These are phyloP conservation scores for Phyllostachys edulis DNA, from an alignment of 176 grass and related monocot species.

Conservation along the genomic window DNA sequence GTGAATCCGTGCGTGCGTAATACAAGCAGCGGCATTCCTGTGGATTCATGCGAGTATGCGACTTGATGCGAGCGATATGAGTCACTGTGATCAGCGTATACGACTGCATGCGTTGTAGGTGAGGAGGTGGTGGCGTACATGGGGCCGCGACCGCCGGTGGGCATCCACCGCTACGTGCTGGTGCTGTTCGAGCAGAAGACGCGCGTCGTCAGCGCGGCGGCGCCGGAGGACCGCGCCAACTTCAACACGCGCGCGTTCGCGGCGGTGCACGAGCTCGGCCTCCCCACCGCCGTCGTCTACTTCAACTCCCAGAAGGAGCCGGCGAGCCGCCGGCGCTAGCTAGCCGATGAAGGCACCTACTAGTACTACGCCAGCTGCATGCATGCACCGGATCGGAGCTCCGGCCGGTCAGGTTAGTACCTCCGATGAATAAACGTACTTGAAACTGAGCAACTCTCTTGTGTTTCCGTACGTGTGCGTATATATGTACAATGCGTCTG, in stretches of 20 bases:
- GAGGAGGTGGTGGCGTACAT: conserved; percentile 66
- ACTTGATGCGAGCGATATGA: not conserved
- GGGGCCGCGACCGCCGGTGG: conserved; percentile 65
- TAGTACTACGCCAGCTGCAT: too few relatives aligned
- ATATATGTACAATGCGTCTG: too few relatives aligned
- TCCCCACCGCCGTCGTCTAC: conserved; percentile 78
- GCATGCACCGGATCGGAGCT: too few relatives aligned
- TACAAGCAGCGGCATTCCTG: too few relatives aligned
- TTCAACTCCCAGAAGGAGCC: conserved; percentile 89
- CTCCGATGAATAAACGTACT: too few relatives aligned
- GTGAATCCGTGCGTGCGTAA: too few relatives aligned
- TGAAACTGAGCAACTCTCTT: too few relatives aligned
- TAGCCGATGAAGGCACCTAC: too few relatives aligned
- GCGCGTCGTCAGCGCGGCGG: conserved; percentile 9
- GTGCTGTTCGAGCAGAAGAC: conserved; percentile 81
- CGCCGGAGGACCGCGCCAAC: conserved; percentile 29
- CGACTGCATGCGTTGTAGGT: conserved; percentile 28
- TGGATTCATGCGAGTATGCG: not conserved
- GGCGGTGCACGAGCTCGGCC: conserved; percentile 52
- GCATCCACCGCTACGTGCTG: conserved; percentile 80
- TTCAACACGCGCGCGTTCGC: conserved; percentile 77
- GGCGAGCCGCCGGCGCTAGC: conserved; percentile 48
- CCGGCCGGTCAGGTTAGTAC: too few relatives aligned
- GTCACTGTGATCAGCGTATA: not conserved
- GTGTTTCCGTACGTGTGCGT: too few relatives aligned